Percentiles rank a stretch among this genome's conserved stretches.
Conservation (phyloP, 2,329 filamentous ascomycete species). For the Penicillium brasilianum region DNA sequence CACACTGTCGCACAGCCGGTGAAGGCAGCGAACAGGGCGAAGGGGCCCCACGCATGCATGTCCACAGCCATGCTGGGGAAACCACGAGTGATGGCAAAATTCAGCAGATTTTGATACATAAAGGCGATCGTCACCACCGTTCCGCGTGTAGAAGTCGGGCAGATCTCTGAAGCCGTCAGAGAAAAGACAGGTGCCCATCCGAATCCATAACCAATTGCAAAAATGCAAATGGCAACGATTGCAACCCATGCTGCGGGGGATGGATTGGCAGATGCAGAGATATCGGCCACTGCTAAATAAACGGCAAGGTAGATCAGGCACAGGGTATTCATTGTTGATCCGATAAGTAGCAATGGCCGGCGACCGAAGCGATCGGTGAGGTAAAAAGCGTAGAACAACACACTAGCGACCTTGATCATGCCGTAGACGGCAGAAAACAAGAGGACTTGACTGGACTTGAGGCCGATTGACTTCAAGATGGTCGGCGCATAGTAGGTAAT, state of each 20-base stretch:
- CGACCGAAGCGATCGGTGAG: background rate
- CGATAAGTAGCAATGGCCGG: background rate
- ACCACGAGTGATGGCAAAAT: background rate
- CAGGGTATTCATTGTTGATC: background rate
- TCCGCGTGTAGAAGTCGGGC: background rate
- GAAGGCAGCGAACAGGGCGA: background rate
- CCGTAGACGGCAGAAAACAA: background rate
- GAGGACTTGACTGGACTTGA: background rate
- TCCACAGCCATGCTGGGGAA: background rate
- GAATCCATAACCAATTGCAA: background rate
- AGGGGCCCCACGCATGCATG: background rate
- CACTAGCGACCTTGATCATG: background rate
- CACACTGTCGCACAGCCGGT: background rate
- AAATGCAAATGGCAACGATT: background rate
- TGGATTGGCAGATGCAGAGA: background rate
- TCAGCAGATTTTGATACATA: background rate
- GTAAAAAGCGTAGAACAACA: background rate
- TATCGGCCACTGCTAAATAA: background rate
- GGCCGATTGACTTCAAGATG: background rate
- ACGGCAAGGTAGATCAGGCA: background rate
- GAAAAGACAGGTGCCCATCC: background rate
- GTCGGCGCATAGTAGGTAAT: background rate
- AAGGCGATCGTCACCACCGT: background rate
- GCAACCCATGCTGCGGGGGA: background rate
- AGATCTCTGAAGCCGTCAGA: background rate